Evolutionary conservation across 768 basidiomycete genomes (phyloP).

Genomic region (Gymnopilus junonius): DNA sequence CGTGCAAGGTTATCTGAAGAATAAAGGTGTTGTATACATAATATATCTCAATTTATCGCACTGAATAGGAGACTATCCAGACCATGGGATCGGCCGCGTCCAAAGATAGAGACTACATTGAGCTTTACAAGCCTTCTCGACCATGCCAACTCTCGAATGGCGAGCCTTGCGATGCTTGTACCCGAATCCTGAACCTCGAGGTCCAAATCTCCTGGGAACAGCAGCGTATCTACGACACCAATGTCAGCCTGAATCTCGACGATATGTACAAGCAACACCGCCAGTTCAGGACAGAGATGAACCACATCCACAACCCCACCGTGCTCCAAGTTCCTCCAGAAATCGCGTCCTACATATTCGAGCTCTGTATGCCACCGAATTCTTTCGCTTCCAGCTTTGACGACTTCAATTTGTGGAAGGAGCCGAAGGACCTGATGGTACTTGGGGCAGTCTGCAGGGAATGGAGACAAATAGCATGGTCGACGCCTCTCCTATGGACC

Average conservation of each 20-base stretch:
- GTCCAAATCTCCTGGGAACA: not conserved
- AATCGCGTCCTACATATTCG: conserved; percentile 10
- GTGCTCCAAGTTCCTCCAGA: conserved; percentile 5
- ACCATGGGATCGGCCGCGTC: not conserved
- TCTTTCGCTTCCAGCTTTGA: not conserved
- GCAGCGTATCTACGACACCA: not conserved
- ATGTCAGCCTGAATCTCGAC: not conserved
- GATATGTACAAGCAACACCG: not conserved
- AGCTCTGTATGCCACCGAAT: not conserved
- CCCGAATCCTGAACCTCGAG: not conserved
- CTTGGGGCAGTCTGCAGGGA: conserved; percentile 11
- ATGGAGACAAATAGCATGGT: conserved; percentile 11
- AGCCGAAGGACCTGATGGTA: not conserved
- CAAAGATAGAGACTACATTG: not conserved
- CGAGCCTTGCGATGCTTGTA: not conserved
- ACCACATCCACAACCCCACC: conserved; percentile 7
- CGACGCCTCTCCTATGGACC: conserved; percentile 13
- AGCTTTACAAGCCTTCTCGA: not conserved
- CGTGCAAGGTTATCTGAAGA: too few relatives aligned
- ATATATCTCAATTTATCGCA: too few relatives aligned
- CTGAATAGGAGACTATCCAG: too few relatives aligned
- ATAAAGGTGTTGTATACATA: too few relatives aligned
- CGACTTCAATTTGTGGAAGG: not conserved
- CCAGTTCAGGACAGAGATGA: not conserved
- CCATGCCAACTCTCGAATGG: not conserved